Percentiles rank a stretch among this genome's conserved stretches.
Conservation (phyloP, 106 monocot species). For the Amphibolis antarctica region DNA sequence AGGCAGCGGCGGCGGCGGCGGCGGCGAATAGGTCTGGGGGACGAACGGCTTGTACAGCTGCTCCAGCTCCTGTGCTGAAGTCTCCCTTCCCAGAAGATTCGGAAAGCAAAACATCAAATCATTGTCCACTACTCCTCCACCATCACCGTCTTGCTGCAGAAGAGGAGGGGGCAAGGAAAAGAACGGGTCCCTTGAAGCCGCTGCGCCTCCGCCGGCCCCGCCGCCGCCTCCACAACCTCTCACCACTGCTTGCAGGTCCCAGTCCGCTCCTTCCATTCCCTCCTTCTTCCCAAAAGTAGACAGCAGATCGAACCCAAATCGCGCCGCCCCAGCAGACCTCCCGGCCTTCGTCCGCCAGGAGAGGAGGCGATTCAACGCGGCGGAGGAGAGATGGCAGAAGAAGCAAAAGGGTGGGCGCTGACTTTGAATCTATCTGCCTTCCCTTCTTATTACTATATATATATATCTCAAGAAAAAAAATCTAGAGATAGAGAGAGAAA, state of each 20-base stretch:
- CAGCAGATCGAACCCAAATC: background rate
- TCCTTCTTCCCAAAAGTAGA: background rate
- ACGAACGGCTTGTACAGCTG: conserved; percentile 11
- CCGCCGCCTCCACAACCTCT: conserved; percentile 5
- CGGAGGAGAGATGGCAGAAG: too few species aligned
- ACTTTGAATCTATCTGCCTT: too few species aligned
- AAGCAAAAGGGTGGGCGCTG: conserved; percentile 7
- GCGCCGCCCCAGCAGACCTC: conserved; percentile 1
- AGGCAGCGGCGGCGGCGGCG: background rate
- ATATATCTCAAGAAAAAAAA: too few species aligned
- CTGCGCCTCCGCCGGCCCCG: background rate
- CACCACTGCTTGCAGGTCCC: conserved; percentile 28
- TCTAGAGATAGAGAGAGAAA: background rate
- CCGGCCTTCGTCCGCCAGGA: conserved; percentile 3
- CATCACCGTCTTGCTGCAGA: background rate
- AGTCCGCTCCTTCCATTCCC: conserved; percentile 8
- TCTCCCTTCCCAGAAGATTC: background rate
- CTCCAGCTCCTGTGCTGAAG: conserved; percentile 4
- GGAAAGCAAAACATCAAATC: conserved; percentile 4
- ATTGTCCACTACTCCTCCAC: background rate
- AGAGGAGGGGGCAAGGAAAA: conserved; percentile 8
- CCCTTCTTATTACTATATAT: too few species aligned
- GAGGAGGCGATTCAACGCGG: background rate
- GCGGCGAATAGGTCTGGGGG: conserved; percentile 1
- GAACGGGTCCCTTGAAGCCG: conserved; percentile 8